phyloP scores from a whole-genome alignment of 1,284 basidiomycete species.

The Taiwanofungus camphoratus region DNA sequence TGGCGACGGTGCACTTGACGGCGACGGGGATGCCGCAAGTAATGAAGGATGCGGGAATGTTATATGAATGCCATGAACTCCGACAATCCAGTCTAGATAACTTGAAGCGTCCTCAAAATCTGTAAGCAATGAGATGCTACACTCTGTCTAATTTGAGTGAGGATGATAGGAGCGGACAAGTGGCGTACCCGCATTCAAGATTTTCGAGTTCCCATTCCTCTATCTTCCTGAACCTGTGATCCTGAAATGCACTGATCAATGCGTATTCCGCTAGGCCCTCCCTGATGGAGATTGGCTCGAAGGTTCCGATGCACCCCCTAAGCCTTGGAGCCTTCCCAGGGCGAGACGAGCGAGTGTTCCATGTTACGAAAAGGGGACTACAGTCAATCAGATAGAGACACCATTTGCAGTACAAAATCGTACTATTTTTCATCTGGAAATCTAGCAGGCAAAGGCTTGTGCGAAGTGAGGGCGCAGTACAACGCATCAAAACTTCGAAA shows the following conservation, averaged over 20 bases:
- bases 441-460: conserved; percentile 45
- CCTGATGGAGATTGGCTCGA: conserved; percentile 71
- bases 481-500: conserved; percentile 76
- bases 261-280: conserved; percentile 88
- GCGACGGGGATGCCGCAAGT: conserved; percentile 41
- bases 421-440: conserved; percentile 73
- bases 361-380: conserved; percentile 95
- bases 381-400: neutral
- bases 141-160: neutral
- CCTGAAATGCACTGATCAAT: conserved; percentile 76
- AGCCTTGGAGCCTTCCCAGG: conserved; percentile 59
- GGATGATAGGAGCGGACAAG: conserved; percentile 5
- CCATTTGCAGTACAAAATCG: conserved; percentile 21
- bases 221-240: conserved; percentile 69
- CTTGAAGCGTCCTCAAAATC: conserved; percentile 83
- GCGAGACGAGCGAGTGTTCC: conserved; percentile 72
- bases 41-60: conserved; percentile 75
- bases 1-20: conserved; percentile 60
- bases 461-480: conserved; percentile 61
- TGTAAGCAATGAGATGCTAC: conserved; percentile 86
- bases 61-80: conserved; percentile 90
- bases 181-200: conserved; percentile 80
- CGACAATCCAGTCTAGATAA: conserved; percentile 91
- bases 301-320: conserved; percentile 95
- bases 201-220: conserved; percentile 68